A percentile compares a stretch with the other conserved stretches of the same genome.
Conservation (phyloP, 139 green algal species). For the Trebouxia sp. region DNA sequence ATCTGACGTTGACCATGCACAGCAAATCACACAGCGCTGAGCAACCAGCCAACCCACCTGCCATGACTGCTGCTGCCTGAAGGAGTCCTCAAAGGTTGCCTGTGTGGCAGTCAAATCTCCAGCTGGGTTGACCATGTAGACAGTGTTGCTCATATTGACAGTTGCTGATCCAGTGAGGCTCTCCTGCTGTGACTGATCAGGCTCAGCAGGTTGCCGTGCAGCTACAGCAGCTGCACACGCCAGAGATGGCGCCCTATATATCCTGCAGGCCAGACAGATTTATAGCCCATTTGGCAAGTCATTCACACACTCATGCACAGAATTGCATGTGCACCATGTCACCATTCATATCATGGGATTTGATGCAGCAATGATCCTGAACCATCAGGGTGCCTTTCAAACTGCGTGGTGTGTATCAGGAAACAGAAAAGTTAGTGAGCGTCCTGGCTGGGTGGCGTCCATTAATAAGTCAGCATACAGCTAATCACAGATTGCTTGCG, state of each 20-base stretch:
- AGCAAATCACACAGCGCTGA: too few species aligned
- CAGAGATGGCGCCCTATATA: slow-evolving; percentile 30
- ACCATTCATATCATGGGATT: too few species aligned
- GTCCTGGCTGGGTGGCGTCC: too few species aligned
- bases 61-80: slow-evolving; percentile 65
- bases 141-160: slow-evolving; percentile 49
- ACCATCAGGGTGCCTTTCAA: too few species aligned
- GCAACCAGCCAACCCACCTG: slow-evolving; percentile 52
- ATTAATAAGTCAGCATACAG: too few species aligned
- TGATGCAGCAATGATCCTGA: too few species aligned
- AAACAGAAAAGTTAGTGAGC: too few species aligned
- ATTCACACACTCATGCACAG: too few species aligned
- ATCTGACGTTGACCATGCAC: too few species aligned
- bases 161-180: neutral
- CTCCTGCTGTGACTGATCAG: neutral
- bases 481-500: too few species aligned
- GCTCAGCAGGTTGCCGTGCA: neutral
- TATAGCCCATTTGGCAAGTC: neutral
- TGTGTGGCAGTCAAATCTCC: slow-evolving; percentile 84
- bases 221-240: slow-evolving; percentile 26
- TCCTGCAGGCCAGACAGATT: neutral
- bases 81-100: slow-evolving; percentile 72
- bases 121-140: slow-evolving; percentile 88
- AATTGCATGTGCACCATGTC: too few species aligned
- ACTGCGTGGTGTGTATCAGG: too few species aligned